phyloP scores from a whole-genome alignment of 2,329 filamentous ascomycete genomes.

The Colletotrichum brevisporum region DNA sequence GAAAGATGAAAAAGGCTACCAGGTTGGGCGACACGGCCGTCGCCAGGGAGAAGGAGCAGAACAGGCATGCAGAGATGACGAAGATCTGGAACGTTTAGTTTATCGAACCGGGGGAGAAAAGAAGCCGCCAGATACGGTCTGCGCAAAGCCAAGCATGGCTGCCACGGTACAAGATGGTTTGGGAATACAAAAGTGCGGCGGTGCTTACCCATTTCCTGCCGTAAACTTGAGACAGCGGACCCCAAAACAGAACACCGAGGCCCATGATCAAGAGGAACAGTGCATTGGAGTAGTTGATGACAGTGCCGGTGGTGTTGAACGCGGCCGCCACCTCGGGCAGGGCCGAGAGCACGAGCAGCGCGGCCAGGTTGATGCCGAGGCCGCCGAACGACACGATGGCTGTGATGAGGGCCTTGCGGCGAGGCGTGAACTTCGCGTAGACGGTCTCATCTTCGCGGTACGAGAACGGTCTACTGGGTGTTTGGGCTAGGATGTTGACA shows the following conservation, averaged over 20 bases:
- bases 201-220: constrained; percentile 63
- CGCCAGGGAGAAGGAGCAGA: constrained; percentile 75
- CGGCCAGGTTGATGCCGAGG: constrained; percentile 35
- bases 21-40: constrained; percentile 78
- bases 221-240: constrained; percentile 73
- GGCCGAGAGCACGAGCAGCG: constrained; percentile 70
- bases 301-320: constrained; percentile 74
- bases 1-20: constrained; percentile 76
- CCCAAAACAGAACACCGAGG: constrained; percentile 74
- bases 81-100: constrained; percentile 41
- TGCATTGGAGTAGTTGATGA: constrained; percentile 79
- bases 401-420: constrained; percentile 44
- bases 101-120: not conserved
- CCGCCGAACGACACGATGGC: constrained; percentile 41
- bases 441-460: constrained; percentile 38
- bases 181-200: constrained; percentile 47
- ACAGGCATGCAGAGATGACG: constrained; percentile 56
- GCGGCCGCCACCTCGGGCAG: constrained; percentile 79
- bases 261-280: constrained; percentile 82
- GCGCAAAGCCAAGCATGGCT: not conserved
- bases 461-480: constrained; percentile 31
- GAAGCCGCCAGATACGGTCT: not conserved
- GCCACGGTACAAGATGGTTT: constrained; percentile 23
- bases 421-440: constrained; percentile 44
- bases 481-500: constrained; percentile 36